Base-by-base conservation (phyloP, 805 yeast genomes). In the Cyberlindnera samutprakarnensis region DNA sequence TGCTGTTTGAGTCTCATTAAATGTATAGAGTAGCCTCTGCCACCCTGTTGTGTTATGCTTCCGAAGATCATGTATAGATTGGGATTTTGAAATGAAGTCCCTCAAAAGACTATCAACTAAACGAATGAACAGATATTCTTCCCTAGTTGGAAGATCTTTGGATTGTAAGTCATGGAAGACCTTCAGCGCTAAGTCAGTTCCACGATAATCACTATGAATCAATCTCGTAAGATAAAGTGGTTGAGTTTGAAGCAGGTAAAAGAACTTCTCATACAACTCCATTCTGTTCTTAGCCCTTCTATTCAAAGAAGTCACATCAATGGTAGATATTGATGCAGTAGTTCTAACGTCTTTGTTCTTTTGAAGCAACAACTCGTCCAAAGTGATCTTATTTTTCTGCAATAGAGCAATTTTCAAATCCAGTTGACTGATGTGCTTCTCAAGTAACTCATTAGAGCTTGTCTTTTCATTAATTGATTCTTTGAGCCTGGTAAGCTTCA, bases 241-340 rank as follows among this genome's bases (percentile, higher is more conserved):
- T 46, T 84, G 85, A 0, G 94, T 82, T 53, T 92, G 97, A 27
- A 92, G 55, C 17, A 90, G 58, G 49, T 80, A 92, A 44, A 92
- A 78, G 31, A 90, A 50, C 15, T 83, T 80, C 45, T 80, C 95
- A 54, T 81, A 83, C 1, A 74, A 55, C 38, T 78, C 87, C 31
- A 77, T 62, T 37, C 84, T 64, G 16, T 64, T 65, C 37, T 67
- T 61, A 9, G 71, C 50, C 6, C 47, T 43, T 23, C 51, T 49
- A 32, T 53, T 48, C 33, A 53, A 37, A 3, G 58, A 49, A 9
- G 44, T 35, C 12, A 52, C 46, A 27, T 51, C 56, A 31, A 49
- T 39, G 2, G 47, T 35, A 4, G 42, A 27, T 6, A 38, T 37
- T 15, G 27, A 18, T 9, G 38, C 27, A 18, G 18, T 32, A 17